A percentile compares a stretch with the other conserved stretches of the same genome.
Conservation (phyloP, 805 yeast species). For the Yarrowia yakushimensis region DNA sequence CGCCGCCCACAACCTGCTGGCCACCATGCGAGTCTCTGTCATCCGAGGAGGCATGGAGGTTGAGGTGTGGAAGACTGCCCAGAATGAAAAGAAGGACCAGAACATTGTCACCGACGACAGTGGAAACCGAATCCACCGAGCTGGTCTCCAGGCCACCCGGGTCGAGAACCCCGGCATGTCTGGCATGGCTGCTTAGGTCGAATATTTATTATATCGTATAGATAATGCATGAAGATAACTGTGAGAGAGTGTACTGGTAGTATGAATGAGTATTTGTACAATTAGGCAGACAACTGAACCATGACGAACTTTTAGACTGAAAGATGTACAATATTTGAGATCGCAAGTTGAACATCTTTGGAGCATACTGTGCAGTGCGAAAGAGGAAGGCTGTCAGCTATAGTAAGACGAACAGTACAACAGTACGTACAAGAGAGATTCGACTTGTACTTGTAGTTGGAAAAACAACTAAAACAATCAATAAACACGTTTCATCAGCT, state of each 20-base stretch:
- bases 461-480: too few relatives aligned
- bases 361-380: too few relatives aligned
- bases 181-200: constrained; percentile 54
- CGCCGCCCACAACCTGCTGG: constrained; percentile 85
- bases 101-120: constrained; percentile 52
- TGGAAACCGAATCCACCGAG: constrained; percentile 55
- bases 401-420: too few relatives aligned
- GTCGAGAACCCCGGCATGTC: constrained; percentile 46
- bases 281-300: too few relatives aligned
- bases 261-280: too few relatives aligned
- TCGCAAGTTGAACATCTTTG: too few relatives aligned
- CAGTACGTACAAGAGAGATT: too few relatives aligned
- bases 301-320: too few relatives aligned
- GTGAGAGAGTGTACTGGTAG: neutral
- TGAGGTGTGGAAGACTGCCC: constrained; percentile 76
- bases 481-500: too few relatives aligned
- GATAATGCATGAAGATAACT: constrained; percentile 15
- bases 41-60: constrained; percentile 76
- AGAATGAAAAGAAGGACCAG: constrained; percentile 60
- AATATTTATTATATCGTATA: constrained; percentile 26
- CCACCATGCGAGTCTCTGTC: constrained; percentile 92
- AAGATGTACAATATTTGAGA: too few relatives aligned
- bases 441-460: too few relatives aligned
- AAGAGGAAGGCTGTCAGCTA: too few relatives aligned
- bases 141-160: constrained; percentile 58